Percentiles rank a stretch among this genome's conserved stretches.
Conservation (phyloP, 164 flowering plant genomes). For the Euptelea pleiosperma region DNA sequence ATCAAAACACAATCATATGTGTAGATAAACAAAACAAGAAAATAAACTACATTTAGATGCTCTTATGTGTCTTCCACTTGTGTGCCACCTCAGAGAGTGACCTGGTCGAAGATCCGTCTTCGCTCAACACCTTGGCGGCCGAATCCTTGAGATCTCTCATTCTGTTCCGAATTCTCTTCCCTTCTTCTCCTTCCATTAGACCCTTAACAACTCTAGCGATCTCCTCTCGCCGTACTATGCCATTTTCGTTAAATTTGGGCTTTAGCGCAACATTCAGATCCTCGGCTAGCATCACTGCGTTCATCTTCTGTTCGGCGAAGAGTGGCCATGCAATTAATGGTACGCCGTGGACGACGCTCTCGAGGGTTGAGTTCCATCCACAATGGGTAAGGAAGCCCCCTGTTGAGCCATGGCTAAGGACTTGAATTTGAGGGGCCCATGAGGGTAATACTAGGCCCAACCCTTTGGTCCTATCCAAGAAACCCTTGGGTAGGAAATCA, state of each 20-base stretch:
- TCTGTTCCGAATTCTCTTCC: conserved; percentile 15
- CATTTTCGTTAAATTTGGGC: conserved; percentile 15
- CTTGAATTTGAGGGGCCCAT: conserved; percentile 44
- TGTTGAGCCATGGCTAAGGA: conserved; percentile 29
- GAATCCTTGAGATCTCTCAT: conserved; percentile 21
- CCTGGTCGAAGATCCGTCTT: conserved; percentile 24
- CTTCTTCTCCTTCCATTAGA: conserved; percentile 33
- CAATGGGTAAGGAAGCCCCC: conserved; percentile 48
- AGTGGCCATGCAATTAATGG: conserved; percentile 51
- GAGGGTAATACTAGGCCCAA: conserved; percentile 33
- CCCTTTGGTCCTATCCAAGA: conserved; percentile 28
- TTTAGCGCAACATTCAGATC: conserved; percentile 28
- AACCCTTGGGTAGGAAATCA: conserved; percentile 30
- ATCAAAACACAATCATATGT: too few species aligned
- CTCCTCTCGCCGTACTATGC: conserved; percentile 27
- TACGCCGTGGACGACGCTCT: conserved; percentile 32
- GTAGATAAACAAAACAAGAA: too few species aligned
- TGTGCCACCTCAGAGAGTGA: conserved; percentile 13
- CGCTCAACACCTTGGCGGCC: conserved; percentile 7
- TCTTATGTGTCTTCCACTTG: conserved; percentile 12
- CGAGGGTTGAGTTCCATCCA: conserved; percentile 49
- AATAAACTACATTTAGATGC: too few species aligned
- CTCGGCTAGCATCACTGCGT: conserved; percentile 31
- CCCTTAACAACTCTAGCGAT: conserved; percentile 24
- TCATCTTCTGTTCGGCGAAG: conserved; percentile 46